Conservation (phyloP, 495 filamentous ascomycete species). For the Sphaerosporella brunnea region DNA sequence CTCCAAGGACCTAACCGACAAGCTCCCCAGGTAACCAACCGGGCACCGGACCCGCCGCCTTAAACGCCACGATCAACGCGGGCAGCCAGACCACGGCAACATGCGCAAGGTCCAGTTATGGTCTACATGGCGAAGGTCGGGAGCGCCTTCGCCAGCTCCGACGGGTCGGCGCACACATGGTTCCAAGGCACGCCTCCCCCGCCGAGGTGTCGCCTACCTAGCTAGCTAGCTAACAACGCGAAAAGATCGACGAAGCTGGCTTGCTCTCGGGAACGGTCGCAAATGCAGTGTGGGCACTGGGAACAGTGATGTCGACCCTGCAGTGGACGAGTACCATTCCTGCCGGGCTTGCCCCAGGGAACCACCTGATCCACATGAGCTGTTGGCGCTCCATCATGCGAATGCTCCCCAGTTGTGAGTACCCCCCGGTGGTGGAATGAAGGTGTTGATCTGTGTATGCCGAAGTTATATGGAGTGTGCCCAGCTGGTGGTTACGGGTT, state of each 20-base stretch:
- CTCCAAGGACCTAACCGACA: too few relatives aligned
- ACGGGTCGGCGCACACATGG: conserved; percentile 30
- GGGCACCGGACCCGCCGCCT: too few relatives aligned
- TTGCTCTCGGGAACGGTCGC: conserved; percentile 32
- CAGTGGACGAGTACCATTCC: conserved; percentile 39
- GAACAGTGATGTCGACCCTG: conserved; percentile 31
- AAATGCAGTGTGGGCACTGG: conserved; percentile 37
- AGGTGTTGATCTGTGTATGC: not conserved
- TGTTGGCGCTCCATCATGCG: conserved; percentile 42
- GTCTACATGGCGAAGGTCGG: conserved; percentile 33
- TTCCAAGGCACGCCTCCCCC: conserved; percentile 29
- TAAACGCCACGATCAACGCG: conserved; percentile 18
- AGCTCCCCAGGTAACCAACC: too few relatives aligned
- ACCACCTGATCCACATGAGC: conserved; percentile 44
- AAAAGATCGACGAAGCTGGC: conserved; percentile 33
- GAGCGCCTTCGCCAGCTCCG: conserved; percentile 27
- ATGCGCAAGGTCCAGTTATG: conserved; percentile 36
- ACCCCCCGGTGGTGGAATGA: not conserved
- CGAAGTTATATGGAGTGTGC: conserved; percentile 42
- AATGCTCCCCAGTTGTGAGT: conserved; percentile 37
- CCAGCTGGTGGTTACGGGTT: conserved; percentile 36
- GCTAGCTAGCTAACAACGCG: not conserved
- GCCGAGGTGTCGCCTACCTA: not conserved
- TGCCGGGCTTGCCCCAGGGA: conserved; percentile 33
- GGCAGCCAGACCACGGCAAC: conserved; percentile 25